Evolutionary conservation across 2,329 filamentous ascomycete species (phyloP).

Genomic region (Neonectria neomacrospora): DNA sequence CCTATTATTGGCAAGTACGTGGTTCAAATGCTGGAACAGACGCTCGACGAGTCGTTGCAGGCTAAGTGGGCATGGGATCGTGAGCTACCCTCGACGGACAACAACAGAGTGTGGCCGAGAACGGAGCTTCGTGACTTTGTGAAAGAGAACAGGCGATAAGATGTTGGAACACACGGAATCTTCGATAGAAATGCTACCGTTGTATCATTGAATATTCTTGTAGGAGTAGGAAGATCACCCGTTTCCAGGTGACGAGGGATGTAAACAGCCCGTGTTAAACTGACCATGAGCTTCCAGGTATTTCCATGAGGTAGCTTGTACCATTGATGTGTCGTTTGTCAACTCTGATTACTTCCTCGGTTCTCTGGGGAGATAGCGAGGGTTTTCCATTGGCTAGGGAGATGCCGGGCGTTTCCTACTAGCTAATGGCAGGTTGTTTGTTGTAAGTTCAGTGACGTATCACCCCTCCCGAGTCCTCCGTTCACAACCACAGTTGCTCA

Average conservation of each 20-base stretch:
- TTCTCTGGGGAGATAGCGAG: not conserved
- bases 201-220: not conserved
- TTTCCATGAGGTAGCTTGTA: not conserved
- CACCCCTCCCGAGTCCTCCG: too few relatives aligned
- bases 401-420: too few relatives aligned
- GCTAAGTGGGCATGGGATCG: constrained; percentile 7
- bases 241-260: not conserved
- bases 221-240: not conserved
- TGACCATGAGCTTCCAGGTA: not conserved
- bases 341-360: not conserved
- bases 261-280: not conserved
- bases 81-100: not conserved
- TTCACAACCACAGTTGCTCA: too few relatives aligned
- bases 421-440: too few relatives aligned
- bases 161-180: not conserved
- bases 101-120: not conserved
- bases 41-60: not conserved
- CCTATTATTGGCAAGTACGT: not conserved
- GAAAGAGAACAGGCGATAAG: not conserved
- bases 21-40: constrained; percentile 1
- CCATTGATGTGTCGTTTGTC: not conserved
- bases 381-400: not conserved
- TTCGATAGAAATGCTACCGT: too few relatives aligned
- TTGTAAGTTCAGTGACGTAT: too few relatives aligned
- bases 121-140: constrained; percentile 1